phyloP scores from a whole-genome alignment of 352 stramenopile genomes.

The Globisporangium cystogenes region DNA sequence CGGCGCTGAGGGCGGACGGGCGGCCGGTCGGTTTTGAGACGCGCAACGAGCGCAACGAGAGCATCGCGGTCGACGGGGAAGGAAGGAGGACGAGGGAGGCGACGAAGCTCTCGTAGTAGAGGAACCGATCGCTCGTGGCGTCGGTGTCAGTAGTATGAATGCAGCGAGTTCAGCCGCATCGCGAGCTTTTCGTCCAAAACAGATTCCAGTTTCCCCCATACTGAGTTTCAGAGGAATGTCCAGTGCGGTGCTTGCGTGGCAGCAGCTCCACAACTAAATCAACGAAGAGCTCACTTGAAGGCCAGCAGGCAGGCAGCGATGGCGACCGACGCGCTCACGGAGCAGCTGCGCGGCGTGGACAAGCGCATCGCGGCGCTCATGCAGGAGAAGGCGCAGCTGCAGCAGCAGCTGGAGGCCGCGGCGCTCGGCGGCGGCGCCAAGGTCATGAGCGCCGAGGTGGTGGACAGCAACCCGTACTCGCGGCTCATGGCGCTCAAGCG shows the following conservation, averaged over 20 bases:
- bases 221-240: not conserved
- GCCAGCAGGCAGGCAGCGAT: not conserved
- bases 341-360: conserved; percentile 57
- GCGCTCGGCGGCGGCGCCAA: conserved; percentile 21
- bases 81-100: too few species aligned
- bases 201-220: not conserved
- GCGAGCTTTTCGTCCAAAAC: not conserved
- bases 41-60: too few species aligned
- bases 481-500: conserved; percentile 88
- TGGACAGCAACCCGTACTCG: conserved; percentile 87
- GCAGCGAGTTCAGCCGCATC: too few species aligned
- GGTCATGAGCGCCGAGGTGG: conserved; percentile 74
- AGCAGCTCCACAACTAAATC: not conserved
- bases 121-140: too few species aligned
- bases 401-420: conserved; percentile 43
- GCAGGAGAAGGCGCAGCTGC: conserved; percentile 61
- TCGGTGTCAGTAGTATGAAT: too few species aligned
- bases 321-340: conserved; percentile 20
- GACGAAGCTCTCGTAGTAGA: too few species aligned
- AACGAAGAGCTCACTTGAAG: too few species aligned
- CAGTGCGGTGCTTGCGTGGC: not conserved
- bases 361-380: conserved; percentile 68
- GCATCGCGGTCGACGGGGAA: too few species aligned
- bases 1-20: conserved; percentile 20
- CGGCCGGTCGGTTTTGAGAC: not conserved